Conservation (phyloP, 441 rosid genomes). For the Arabidopsis lyrata region DNA sequence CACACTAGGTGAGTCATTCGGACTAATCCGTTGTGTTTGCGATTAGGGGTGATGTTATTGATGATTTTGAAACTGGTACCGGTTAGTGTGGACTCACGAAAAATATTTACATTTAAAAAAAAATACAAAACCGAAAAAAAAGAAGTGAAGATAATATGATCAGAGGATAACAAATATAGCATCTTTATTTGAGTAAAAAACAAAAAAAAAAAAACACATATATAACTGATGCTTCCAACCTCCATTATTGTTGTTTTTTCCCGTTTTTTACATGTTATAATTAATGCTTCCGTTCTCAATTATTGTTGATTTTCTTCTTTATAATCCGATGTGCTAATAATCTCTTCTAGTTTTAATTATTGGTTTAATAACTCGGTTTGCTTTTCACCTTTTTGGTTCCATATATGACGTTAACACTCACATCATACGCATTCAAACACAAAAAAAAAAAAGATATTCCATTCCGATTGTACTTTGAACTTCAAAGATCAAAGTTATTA, state of each 20-base stretch:
- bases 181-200: not conserved
- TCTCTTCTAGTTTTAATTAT: slow-evolving; percentile 10
- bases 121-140: not conserved
- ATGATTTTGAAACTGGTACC: not conserved
- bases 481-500: not conserved
- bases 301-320: not conserved
- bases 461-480: not conserved
- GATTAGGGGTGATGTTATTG: not conserved
- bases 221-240: not conserved
- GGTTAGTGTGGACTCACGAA: too few relatives aligned
- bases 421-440: slow-evolving; percentile 13
- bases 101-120: too few relatives aligned
- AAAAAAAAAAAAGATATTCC: slow-evolving; percentile 8
- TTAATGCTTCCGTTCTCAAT: slow-evolving; percentile 13
- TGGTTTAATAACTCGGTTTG: slow-evolving; percentile 21
- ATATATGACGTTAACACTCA: slow-evolving; percentile 8
- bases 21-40: not conserved
- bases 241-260: slow-evolving; percentile 11
- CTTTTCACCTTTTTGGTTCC: slow-evolving; percentile 24
- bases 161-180: slow-evolving; percentile 1
- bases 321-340: slow-evolving; percentile 11
- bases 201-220: not conserved
- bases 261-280: slow-evolving; percentile 4
- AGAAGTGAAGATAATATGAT: not conserved
- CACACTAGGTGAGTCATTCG: not conserved